Evolutionary conservation across 1,284 basidiomycete species (phyloP), one percentile per base, ranked within the genome.

Genomic region (Amylostereum areolatum): DNA sequence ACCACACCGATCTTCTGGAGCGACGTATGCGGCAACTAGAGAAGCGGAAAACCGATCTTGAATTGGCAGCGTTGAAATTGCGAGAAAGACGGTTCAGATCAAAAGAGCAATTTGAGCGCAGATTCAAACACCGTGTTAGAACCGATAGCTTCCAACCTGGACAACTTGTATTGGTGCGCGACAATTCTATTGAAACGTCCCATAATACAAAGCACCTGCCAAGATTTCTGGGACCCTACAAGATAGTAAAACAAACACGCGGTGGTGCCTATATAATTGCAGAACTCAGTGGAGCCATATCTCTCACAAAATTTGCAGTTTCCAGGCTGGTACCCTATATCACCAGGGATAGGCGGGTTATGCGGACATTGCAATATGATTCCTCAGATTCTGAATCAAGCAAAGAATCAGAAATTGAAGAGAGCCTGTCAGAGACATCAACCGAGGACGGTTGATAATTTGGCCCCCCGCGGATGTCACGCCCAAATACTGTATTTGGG

Each of bases 251-350:
- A 0, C 47, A 54, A 11, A 58, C 54, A 0, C 32, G 37, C 9
- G 58, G 59, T 8, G 65, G 66, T 1, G 52, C 66, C 0, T 72
- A 71, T 34, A 51, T 64, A 1, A 32, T 56, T 8, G 46, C 47
- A n/a, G 52, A 56, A 31, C 39, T 56, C 11, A 44, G 45, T 34
- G 50, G 52, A 6, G 36, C 35, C 7, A 6, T 50, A 4, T 39
- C 36, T 6, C 11, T 47, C 6, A 39, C 39, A 34, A 45, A 32
- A 10, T 35, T 52, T 25, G 48, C 43, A 5, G 43, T 35, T 1
- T 39, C 41, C 18, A 34, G 43, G 12, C 9, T 50, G 7, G 27
- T 50, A 3, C 48, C 43, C 4, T 50, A 50, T 30, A 50, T 50
- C 18, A 36, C 48, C 3, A 18, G 44, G 12, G 25, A 50, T n/a